Evolutionary conservation across 208 protist species (phyloP).

Genomic region (Giardia muris): DNA sequence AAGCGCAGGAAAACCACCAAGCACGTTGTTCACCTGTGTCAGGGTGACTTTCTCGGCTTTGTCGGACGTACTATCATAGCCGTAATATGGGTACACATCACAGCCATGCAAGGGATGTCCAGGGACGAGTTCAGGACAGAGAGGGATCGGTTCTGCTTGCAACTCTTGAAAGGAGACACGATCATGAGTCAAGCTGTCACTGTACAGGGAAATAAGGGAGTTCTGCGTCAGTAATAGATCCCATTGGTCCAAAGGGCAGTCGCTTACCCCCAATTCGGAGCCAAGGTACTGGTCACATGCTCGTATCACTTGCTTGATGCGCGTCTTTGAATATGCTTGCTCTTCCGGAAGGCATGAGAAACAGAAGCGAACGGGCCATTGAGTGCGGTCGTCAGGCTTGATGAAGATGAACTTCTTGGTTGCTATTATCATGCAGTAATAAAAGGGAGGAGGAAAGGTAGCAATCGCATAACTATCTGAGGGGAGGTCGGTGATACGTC

Average conservation of each 20-base stretch:
- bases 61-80: neutral
- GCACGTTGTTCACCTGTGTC: neutral
- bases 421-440: neutral
- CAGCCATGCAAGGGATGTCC: neutral
- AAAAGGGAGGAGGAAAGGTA: neutral
- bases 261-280: too few relatives aligned
- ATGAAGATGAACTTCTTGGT: neutral
- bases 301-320: neutral
- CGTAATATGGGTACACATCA: neutral
- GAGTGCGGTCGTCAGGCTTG: neutral
- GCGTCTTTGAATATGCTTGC: neutral
- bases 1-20: neutral
- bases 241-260: too few relatives aligned
- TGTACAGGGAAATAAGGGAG: neutral
- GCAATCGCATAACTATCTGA: neutral
- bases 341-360: neutral
- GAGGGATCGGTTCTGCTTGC: neutral
- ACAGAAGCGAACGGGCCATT: neutral
- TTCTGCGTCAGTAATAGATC: neutral
- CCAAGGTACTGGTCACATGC: neutral
- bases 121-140: neutral
- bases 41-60: neutral
- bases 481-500: neutral
- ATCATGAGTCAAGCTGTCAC: neutral
- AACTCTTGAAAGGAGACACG: neutral